Evolutionary conservation across 352 stramenopile genomes (phyloP).

Genomic region (Globisporangium spinosum): DNA sequence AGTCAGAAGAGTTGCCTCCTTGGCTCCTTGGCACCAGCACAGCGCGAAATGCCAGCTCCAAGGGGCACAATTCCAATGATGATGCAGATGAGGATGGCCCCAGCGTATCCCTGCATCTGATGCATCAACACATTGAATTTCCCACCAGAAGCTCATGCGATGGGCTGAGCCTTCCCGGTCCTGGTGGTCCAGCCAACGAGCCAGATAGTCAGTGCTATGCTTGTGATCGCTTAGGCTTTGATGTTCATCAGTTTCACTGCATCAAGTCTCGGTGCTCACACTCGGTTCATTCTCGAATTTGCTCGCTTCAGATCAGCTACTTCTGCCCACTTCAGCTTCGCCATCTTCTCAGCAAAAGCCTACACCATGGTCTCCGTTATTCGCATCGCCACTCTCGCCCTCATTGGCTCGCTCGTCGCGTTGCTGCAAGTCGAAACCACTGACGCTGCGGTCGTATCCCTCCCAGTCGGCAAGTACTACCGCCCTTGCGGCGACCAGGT

Average conservation of each 20-base stretch:
- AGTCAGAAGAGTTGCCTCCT: background rate
- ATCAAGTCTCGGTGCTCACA: background rate
- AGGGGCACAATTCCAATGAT: background rate
- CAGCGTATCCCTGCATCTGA: background rate
- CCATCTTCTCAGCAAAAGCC: background rate
- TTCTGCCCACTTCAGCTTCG: background rate
- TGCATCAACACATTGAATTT: background rate
- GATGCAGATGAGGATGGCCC: background rate
- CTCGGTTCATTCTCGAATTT: background rate
- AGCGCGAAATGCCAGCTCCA: background rate
- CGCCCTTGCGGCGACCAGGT: background rate
- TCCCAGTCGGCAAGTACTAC: background rate
- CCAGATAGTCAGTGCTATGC: background rate
- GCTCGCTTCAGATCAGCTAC: background rate
- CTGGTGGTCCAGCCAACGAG: background rate
- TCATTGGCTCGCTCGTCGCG: background rate
- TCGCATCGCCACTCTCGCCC: background rate
- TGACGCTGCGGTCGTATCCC: background rate
- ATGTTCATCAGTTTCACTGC: background rate
- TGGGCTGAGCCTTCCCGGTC: background rate
- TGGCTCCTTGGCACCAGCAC: background rate
- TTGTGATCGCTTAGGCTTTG: background rate
- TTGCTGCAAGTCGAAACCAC: background rate
- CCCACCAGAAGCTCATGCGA: background rate
- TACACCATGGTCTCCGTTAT: background rate